These are phyloP conservation scores for Phytophthora litchii DNA, from an alignment of 352 stramenopile genomes.

Conservation along the genomic window DNA sequence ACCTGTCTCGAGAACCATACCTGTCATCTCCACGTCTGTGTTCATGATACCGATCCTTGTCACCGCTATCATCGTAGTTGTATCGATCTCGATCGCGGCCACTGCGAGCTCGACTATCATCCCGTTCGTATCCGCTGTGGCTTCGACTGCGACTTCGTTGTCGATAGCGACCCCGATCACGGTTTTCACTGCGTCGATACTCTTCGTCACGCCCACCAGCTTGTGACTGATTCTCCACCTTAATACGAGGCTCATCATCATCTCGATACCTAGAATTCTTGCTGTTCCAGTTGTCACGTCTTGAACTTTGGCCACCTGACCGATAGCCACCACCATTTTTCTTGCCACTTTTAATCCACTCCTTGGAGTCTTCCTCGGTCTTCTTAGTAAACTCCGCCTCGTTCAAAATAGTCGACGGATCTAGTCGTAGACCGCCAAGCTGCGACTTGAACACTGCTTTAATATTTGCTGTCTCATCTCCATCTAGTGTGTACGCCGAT, in stretches of 20 bases:
- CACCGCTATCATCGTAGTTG: constrained; percentile 40
- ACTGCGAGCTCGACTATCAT: constrained; percentile 25
- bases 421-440: constrained; percentile 65
- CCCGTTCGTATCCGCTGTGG: constrained; percentile 21
- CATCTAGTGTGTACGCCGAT: constrained; percentile 31
- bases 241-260: constrained; percentile 35
- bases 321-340: constrained; percentile 18
- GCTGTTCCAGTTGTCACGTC: constrained; percentile 17
- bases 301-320: constrained; percentile 3
- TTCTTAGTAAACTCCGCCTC: constrained; percentile 75
- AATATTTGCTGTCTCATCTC: constrained; percentile 36
- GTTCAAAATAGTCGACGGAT: constrained; percentile 58
- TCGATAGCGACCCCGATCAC: constrained; percentile 31
- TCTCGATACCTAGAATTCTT: constrained; percentile 26
- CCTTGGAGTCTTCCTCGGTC: constrained; percentile 65
- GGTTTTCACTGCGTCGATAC: constrained; percentile 14
- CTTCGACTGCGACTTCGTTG: constrained; percentile 31
- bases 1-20: constrained; percentile 33
- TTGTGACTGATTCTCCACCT: constrained; percentile 35
- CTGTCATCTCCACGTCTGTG: constrained; percentile 36
- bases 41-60: constrained; percentile 38
- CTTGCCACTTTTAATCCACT: constrained; percentile 41
- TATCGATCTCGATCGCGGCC: constrained; percentile 37
- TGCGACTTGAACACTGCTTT: constrained; percentile 63
- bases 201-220: constrained; percentile 27